Evolutionary conservation across 805 yeast genomes (phyloP), one percentile per base, ranked within the genome.

Genomic region (Teunomyces gatunensis): DNA sequence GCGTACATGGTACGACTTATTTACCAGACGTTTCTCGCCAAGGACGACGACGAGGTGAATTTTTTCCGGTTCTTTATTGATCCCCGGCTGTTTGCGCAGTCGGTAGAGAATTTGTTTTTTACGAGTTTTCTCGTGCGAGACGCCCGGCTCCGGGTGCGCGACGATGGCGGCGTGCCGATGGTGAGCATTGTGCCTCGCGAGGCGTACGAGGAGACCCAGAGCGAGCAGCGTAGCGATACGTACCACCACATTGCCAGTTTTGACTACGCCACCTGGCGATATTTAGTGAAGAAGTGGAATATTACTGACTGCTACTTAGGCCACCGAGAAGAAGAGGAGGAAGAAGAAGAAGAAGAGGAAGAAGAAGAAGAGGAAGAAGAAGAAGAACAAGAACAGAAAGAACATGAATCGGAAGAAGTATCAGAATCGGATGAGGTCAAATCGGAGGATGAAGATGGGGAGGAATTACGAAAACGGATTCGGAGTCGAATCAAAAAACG

Each of bases 71-170:
- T 87, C 54, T 78, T 88, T 44, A 70, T 91, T 15, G 83, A 92
- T 60, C 96, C 97, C 0, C 51, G 67, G 12, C 84, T 92, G 5
- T 91, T 85, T 64, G 73, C 86, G 0, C 90, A 85, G 60, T 79
- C 90, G 1, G 83, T 91, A 2, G 97, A 92, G 62, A 89, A 89
- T 59, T 66, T 92, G 56, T 91, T 91, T 57, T 87, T 84, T 58
- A 77, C 88, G 0, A 86, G 96, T 60, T 90, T 91, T 57, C 67
- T 92, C 39, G 79, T 89, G 2, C 79, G 84, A 56, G 95, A 88
- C 56, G 90, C 87, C 0, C 80, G 73, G 54, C 64, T 89, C 30
- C 67, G 71, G 20, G 54, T 89, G 18, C 79, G 59, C 32, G 74
- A 73, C 40, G 83, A 79, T 47, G 69, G 68, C 3, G 74, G 75